Evolutionary conservation across 345 rosid species (phyloP), one percentile per base, ranked within the genome.

Genomic region (Raphanus sativus): DNA sequence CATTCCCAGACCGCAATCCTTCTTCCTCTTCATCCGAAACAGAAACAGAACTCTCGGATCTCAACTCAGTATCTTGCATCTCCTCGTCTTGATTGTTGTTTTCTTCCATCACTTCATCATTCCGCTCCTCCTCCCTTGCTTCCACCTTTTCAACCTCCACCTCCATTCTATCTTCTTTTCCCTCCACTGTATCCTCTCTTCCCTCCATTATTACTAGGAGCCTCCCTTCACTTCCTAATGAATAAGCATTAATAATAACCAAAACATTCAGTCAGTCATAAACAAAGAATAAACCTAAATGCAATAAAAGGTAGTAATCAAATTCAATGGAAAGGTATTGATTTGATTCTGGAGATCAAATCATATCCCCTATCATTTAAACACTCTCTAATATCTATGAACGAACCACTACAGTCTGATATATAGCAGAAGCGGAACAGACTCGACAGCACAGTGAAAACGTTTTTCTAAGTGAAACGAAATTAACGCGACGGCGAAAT

Each of bases 11-110:
- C 13, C 70, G 82, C 42, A 80, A 82, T 28, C 85, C 79, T 38
- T 81, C 79, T 38, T 81, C 88, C 63, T 91, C 89, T 11, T 83
- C 90, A 62, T 91, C 93, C 28, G 93, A 84, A 79, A 59, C 77
- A 71, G 38, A 76, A n/a, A 85, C 71, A 74, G 97, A 88, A 83
- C 86, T 89, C 29, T 83, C 77, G 66, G 89, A 87, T 69, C 59
- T 76, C 67, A 82, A 77, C 62, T 71, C 87, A 21, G 70, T 32
- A 75, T 83, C 88, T 74, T 69, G 75, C 82, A 74, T 69, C 67
- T 69, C 75, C 72, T 64, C 79, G 45, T 30, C 71, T 66, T 69
- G 67, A 30, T 25, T 60, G 56, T 16, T 60, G 28, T 11, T 60
- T 33, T 69, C 75, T 70, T 64, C 72, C 82, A 75, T 74, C 36